Evolutionary conservation across 495 filamentous ascomycete species (phyloP), one percentile per base, ranked within the genome.

Genomic region (Penicillium soppii): DNA sequence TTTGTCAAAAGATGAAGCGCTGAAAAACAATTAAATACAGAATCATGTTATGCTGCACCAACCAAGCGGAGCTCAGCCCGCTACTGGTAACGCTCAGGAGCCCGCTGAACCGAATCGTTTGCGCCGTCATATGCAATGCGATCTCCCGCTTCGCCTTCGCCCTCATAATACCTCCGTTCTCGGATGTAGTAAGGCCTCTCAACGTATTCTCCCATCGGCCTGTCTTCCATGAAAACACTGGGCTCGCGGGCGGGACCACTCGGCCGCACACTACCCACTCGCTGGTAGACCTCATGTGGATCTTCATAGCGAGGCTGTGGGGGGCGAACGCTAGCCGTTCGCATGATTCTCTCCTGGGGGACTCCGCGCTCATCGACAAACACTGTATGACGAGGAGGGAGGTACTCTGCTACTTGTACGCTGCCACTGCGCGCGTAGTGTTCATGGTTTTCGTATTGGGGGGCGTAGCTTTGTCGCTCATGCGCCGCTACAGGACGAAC

Each of bases 281-380:
- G 74, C 47, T 77, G 64, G 32, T 73, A 53, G 17, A 71, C 63
- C 44, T 77, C 74, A 50, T 68, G 71, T 17, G 68, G 70, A 26
- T 75, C 61, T 50, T 86, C 81, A 54, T 87, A 86, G 29, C 80
- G 78, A 23, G 73, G 51, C 25, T 67, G 57, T 36, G 74, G 72
- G 3, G 84, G 84, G 43, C 82, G 78, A 17, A 83, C 79, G 62
- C 83, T 87, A 7, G 76, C 54, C 23, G 80, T 70, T 47, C 83
- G 70, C 20, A 83, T 57, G n/a, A 81, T 61, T 43, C 80, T 78
- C 30, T 84, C 80, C 15, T 76, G 71, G 10, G 80, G 68, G 5
- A 69, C 32, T 25, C 77, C 73, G 12, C 61, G 54, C 43, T 80
- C 75, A 43, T 78, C 74, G 39, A 73, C 59, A 44, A 73, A 73